phyloP scores from a whole-genome alignment of 2,329 filamentous ascomycete species.

The Fusarium coffeatum region DNA sequence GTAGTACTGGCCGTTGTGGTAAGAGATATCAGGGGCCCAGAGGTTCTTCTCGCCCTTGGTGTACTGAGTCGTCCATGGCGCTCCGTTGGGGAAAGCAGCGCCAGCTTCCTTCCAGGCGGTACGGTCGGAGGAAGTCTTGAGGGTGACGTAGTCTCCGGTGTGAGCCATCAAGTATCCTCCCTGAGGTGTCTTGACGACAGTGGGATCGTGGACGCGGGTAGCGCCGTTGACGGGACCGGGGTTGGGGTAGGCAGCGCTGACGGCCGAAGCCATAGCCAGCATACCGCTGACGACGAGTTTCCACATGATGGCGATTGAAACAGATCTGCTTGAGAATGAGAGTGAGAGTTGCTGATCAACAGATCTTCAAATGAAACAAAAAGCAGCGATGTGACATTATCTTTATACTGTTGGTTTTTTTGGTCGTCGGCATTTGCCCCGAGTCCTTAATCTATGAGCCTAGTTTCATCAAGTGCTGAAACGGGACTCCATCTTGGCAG shows the following conservation, averaged over 20 bases:
- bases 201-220: conserved; percentile 47
- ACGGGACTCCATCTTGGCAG: not conserved
- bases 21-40: conserved; percentile 67
- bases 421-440: not conserved
- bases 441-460: conserved; percentile 17
- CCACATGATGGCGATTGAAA: conserved; percentile 16
- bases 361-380: conserved; percentile 7
- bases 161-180: conserved; percentile 46
- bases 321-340: not conserved
- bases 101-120: conserved; percentile 48
- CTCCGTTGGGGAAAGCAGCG: conserved; percentile 47
- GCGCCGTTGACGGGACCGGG: conserved; percentile 45
- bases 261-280: conserved; percentile 36
- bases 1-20: conserved; percentile 48
- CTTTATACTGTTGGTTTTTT: conserved; percentile 5
- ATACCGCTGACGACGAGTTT: conserved; percentile 40
- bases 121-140: conserved; percentile 51
- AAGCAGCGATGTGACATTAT: not conserved
- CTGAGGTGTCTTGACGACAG: conserved; percentile 46
- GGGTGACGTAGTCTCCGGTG: conserved; percentile 45
- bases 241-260: conserved; percentile 12
- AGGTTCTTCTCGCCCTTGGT: conserved; percentile 48
- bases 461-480: conserved; percentile 21
- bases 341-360: not conserved
- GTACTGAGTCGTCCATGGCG: conserved; percentile 49